Conservation (phyloP, 192 early-diverging fungal species). For the Backusella tuberculispora region DNA sequence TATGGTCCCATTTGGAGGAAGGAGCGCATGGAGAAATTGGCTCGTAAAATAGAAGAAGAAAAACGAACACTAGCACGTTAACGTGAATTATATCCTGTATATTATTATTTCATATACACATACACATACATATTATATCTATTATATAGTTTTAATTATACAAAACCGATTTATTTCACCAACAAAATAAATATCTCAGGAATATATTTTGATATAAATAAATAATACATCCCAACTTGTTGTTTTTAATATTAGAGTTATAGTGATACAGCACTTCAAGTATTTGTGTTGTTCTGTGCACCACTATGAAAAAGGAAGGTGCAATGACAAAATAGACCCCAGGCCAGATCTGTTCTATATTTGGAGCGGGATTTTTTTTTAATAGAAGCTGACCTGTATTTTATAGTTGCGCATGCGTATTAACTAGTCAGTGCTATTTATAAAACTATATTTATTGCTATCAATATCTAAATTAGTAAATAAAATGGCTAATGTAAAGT, state of each 20-base stretch:
- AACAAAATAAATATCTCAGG: background rate
- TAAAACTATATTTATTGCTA: too few species aligned
- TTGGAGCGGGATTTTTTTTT: background rate
- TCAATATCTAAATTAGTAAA: background rate
- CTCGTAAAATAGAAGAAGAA: background rate
- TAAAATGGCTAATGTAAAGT: background rate
- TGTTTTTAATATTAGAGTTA: background rate
- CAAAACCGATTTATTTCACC: background rate
- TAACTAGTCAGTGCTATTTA: too few species aligned
- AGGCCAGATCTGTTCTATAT: background rate
- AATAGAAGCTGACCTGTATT: background rate
- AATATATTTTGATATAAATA: background rate
- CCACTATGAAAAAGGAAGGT: slow-evolving; percentile 11
- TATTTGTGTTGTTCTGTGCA: slow-evolving; percentile 7
- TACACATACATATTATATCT: too few species aligned
- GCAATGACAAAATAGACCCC: slow-evolving; percentile 13
- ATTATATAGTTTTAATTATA: background rate
- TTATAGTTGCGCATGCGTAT: too few species aligned
- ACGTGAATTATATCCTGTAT: background rate
- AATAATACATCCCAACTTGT: background rate
- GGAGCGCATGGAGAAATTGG: slow-evolving; percentile 12
- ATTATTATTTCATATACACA: too few species aligned
- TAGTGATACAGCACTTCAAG: slow-evolving; percentile 1
- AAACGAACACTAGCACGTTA: background rate
- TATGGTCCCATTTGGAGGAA: slow-evolving; percentile 32